Evolutionary conservation across 169 alveolate genomes (phyloP).

Genomic region (Perkinsus chesapeaki): DNA sequence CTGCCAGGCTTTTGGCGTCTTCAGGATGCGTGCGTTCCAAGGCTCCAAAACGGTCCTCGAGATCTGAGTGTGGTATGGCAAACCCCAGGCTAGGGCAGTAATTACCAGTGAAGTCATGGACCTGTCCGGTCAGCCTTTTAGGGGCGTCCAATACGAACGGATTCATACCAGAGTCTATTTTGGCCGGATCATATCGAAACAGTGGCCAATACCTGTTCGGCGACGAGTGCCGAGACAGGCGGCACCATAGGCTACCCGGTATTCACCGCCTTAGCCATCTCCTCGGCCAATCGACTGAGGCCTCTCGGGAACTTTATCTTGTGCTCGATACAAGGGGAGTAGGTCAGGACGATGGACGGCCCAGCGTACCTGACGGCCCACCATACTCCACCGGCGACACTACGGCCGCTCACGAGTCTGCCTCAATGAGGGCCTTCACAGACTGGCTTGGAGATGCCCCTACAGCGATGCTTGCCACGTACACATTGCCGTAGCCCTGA

Average conservation of each 20-base stretch:
- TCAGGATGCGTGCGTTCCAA: conserved; percentile 35
- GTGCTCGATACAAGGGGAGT: conserved; percentile 52
- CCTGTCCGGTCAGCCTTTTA: conserved; percentile 22
- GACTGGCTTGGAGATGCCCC: conserved; percentile 44
- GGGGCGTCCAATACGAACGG: conserved; percentile 32
- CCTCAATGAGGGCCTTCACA: conserved; percentile 28
- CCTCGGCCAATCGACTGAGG: conserved; percentile 28
- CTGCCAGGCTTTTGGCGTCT: conserved; percentile 22
- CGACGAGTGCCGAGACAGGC: neutral
- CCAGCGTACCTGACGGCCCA: conserved; percentile 26
- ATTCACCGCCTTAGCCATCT: conserved; percentile 40
- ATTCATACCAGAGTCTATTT: conserved; percentile 14
- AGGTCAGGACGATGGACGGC: conserved; percentile 43
- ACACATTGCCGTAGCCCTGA: conserved; percentile 47
- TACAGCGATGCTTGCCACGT: conserved; percentile 47
- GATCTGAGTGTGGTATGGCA: too few species aligned
- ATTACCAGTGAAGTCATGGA: conserved; percentile 18
- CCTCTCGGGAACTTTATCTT: conserved; percentile 20
- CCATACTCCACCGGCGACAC: neutral
- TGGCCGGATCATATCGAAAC: conserved; percentile 36
- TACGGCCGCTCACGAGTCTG: conserved; percentile 12
- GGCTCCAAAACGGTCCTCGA: conserved; percentile 36
- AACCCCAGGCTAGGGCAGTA: too few species aligned
- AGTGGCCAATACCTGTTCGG: conserved; percentile 41
- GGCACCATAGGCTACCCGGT: conserved; percentile 24